These are phyloP conservation scores for Penicillium carneum DNA, from an alignment of 2,329 filamentous ascomycete species.

Conservation along the genomic window DNA sequence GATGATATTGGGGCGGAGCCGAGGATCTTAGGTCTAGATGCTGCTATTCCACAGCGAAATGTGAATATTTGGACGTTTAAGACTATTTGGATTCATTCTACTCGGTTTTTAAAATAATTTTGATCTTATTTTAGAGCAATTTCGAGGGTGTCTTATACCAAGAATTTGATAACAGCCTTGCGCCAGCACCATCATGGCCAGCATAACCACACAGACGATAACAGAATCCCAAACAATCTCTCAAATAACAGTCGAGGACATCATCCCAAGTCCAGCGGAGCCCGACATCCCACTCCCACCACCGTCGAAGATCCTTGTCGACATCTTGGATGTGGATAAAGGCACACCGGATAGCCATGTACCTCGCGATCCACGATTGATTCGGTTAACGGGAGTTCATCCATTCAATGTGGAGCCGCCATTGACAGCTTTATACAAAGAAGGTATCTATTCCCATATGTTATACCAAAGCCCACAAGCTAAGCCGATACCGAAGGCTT, in stretches of 20 bases:
- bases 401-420: conserved; percentile 92
- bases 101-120: neutral
- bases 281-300: conserved; percentile 73
- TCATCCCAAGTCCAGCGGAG: conserved; percentile 32
- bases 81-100: neutral
- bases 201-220: conserved; percentile 34
- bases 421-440: conserved; percentile 75
- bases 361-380: conserved; percentile 77
- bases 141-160: neutral
- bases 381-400: conserved; percentile 85
- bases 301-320: conserved; percentile 61
- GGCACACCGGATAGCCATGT: conserved; percentile 86
- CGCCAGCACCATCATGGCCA: conserved; percentile 39
- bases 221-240: conserved; percentile 22
- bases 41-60: neutral
- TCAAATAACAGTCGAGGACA: conserved; percentile 39
- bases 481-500: conserved; percentile 64
- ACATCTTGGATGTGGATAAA: conserved; percentile 75
- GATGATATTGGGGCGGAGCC: neutral
- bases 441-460: conserved; percentile 44
- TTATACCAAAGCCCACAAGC: neutral
- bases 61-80: neutral
- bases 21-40: neutral
- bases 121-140: neutral
- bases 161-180: neutral